Conservation (phyloP, 352 stramenopile species). For the Paralagenidium karlingii region DNA sequence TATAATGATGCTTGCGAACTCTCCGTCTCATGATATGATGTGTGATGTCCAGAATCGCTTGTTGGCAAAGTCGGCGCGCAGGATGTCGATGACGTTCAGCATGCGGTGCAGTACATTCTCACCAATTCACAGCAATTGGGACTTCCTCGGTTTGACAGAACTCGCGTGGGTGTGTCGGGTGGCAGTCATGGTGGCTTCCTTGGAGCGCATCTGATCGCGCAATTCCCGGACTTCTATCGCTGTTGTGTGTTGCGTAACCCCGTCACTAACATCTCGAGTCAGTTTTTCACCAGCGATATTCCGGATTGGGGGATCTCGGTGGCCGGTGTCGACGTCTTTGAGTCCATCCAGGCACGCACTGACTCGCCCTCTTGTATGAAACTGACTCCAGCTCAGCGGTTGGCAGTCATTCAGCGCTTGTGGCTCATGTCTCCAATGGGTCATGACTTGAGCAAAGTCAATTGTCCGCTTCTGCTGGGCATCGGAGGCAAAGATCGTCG, state of each 20-base stretch:
- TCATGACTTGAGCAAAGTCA: slow-evolving; percentile 75
- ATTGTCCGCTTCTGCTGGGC: slow-evolving; percentile 85
- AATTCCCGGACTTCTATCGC: slow-evolving; percentile 92
- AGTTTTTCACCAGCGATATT: slow-evolving; percentile 93
- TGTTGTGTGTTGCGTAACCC: slow-evolving; percentile 85
- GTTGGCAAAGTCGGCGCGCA: slow-evolving; percentile 82
- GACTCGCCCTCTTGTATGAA: slow-evolving; percentile 15
- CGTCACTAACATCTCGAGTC: slow-evolving; percentile 89
- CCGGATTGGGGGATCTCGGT: slow-evolving; percentile 92
- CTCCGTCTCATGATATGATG: no score
- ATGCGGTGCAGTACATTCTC: slow-evolving; percentile 54
- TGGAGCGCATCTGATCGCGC: slow-evolving; percentile 83
- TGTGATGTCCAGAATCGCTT: slow-evolving; percentile 77
- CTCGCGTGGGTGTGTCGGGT: slow-evolving; percentile 85
- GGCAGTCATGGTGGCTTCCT: slow-evolving; percentile 94
- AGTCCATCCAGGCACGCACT: slow-evolving; percentile 56
- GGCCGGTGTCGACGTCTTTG: slow-evolving; percentile 70
- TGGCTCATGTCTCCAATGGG: slow-evolving; percentile 83
- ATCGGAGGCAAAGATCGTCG: slow-evolving; percentile 86
- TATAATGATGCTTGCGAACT: no score
- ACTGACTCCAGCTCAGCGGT: slow-evolving; percentile 27
- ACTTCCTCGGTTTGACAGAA: no score
- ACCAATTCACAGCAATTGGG: no score
- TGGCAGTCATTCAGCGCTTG: slow-evolving; percentile 60
- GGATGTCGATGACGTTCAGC: slow-evolving; percentile 90